Conservation (phyloP, 2,329 filamentous ascomycete genomes). For the Sporothrix luriei region DNA sequence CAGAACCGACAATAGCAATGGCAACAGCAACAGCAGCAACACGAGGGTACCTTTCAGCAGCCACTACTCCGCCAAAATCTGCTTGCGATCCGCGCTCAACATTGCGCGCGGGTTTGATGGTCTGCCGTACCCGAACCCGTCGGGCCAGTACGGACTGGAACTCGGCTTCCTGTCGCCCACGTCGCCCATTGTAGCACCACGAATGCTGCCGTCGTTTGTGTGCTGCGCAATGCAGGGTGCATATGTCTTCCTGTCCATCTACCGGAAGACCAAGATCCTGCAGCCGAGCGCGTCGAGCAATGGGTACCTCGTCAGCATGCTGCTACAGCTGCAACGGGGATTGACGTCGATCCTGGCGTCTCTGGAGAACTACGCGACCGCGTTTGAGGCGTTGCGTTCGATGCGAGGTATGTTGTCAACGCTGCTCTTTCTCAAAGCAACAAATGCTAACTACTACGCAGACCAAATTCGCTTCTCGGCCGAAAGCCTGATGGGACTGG, state of each 20-base stretch:
- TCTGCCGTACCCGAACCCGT: conserved; percentile 52
- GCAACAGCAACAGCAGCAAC: not conserved
- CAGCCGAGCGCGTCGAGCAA: conserved; percentile 37
- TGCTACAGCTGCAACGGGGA: conserved; percentile 48
- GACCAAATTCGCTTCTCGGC: conserved; percentile 33
- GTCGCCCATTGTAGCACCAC: conserved; percentile 47
- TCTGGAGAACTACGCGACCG: conserved; percentile 49
- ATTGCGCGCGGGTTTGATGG: conserved; percentile 52
- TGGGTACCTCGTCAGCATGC: conserved; percentile 42
- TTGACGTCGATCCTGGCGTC: conserved; percentile 48
- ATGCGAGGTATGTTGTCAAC: conserved; percentile 45
- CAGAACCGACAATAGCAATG: not conserved
- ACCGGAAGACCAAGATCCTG: conserved; percentile 47
- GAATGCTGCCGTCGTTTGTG: conserved; percentile 51
- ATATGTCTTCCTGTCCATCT: conserved; percentile 50
- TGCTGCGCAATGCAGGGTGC: conserved; percentile 53
- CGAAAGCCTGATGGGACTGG: conserved; percentile 30
- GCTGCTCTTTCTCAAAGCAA: not conserved
- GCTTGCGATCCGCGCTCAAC: conserved; percentile 52
- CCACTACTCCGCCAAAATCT: conserved; percentile 53
- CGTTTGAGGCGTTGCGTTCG: conserved; percentile 50
- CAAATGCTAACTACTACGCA: not conserved
- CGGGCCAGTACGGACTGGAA: conserved; percentile 42
- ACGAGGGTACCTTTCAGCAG: conserved; percentile 47
- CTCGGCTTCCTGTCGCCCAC: conserved; percentile 43